phyloP scores from a whole-genome alignment of 805 yeast genomes.

The Brettanomyces anomalus region DNA sequence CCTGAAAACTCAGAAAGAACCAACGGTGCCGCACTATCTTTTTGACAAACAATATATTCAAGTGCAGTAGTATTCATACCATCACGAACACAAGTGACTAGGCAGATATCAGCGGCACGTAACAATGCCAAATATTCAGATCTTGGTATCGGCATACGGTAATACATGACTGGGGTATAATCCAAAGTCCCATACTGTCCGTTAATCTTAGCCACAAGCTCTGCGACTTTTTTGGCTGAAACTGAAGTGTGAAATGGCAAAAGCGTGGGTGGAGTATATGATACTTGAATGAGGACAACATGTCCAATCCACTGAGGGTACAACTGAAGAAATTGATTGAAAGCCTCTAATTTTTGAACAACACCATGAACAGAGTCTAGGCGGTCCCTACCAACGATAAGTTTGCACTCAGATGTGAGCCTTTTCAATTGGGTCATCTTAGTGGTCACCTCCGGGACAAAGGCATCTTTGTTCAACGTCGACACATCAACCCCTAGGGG shows the following conservation, averaged over 20 bases:
- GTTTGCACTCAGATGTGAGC: constrained; percentile 55
- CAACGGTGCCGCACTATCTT: constrained; percentile 63
- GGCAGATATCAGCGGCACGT: constrained; percentile 81
- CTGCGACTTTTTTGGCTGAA: constrained; percentile 75
- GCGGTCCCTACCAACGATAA: constrained; percentile 91
- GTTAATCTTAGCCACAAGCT: constrained; percentile 73
- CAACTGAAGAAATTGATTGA: constrained; percentile 78
- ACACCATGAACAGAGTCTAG: constrained; percentile 90
- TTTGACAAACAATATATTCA: constrained; percentile 85
- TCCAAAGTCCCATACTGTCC: constrained; percentile 77
- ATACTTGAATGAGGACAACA: constrained; percentile 86
- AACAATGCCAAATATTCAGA: constrained; percentile 85
- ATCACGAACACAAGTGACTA: constrained; percentile 86
- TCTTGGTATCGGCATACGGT: constrained; percentile 78
- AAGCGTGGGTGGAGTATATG: constrained; percentile 52
- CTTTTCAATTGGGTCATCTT: constrained; percentile 59
- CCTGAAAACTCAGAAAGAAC: constrained; percentile 93
- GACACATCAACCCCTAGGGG: constrained; percentile 88
- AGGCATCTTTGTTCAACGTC: constrained; percentile 57
- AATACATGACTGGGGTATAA: constrained; percentile 84
- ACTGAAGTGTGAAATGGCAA: constrained; percentile 46
- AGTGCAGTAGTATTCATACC: constrained; percentile 95
- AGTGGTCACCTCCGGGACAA: constrained; percentile 39
- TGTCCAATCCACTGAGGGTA: constrained; percentile 82
- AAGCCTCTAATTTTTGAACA: constrained; percentile 85